phyloP scores from a whole-genome alignment of 768 basidiomycete species.

The Leccinum uliginosum region DNA sequence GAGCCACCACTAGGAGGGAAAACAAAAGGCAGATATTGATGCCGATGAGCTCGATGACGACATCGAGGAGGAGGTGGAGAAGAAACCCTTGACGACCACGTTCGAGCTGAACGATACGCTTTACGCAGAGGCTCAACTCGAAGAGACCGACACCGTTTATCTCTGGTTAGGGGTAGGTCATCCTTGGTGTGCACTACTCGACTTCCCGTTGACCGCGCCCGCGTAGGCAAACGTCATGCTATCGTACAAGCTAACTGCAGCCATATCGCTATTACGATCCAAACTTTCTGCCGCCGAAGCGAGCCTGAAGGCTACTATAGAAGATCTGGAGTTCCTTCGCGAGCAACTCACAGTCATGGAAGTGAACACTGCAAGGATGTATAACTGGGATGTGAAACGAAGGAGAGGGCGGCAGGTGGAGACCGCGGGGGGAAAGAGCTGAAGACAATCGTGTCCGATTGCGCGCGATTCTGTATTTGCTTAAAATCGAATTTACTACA shows the following conservation, averaged over 20 bases:
- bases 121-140: slow-evolving; percentile 85
- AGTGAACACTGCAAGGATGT: slow-evolving; percentile 89
- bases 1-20: slow-evolving; percentile 49
- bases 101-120: slow-evolving; percentile 97
- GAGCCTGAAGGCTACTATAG: slow-evolving; percentile 62
- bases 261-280: slow-evolving; percentile 64
- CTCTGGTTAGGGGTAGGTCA: slow-evolving; percentile 91
- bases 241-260: slow-evolving; percentile 81
- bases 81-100: slow-evolving; percentile 68
- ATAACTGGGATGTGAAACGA: slow-evolving; percentile 93
- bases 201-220: background rate
- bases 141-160: slow-evolving; percentile 84
- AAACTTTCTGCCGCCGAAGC: slow-evolving; percentile 73
- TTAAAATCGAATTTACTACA: background rate
- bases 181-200: background rate
- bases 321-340: slow-evolving; percentile 88
- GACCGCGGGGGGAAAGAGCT: slow-evolving; percentile 12
- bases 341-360: slow-evolving; percentile 98
- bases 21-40: slow-evolving; percentile 35
- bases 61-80: slow-evolving; percentile 29
- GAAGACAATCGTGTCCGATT: background rate
- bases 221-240: slow-evolving; percentile 95
- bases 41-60: slow-evolving; percentile 51
- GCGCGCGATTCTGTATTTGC: background rate
- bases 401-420: slow-evolving; percentile 53